Evolutionary conservation across 179 eudicot genomes (phyloP), one percentile per base, ranked within the genome.

Genomic region (Sideroxylon spinosum): DNA sequence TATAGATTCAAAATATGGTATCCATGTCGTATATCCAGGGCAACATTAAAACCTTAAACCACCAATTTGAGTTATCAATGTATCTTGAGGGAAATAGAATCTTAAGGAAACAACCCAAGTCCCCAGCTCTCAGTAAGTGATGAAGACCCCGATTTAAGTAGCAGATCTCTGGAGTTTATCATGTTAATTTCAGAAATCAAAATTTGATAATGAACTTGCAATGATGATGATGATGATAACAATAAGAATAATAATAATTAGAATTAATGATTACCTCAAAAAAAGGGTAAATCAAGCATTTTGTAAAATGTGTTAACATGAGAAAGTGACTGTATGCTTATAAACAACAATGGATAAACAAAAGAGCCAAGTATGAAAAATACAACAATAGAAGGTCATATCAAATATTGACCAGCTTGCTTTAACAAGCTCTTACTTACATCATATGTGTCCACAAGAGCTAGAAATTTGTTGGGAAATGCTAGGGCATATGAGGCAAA

Each of bases 401-500:
- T 20, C n/a, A 73, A 29, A 29, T 57, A 59, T 13, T 22, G 62
- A 62, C 61, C 57, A 52, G 44, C 32, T 57, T 29, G 2, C 57
- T 25, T 37, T 7, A 57, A 57, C 19, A 13, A 71, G 29, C 37
- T 76, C 49, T 13, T 71, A 83, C 98, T 89, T 90, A 93, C 98
- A 84, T 93, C 97, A 82, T 93, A 93, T 22, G 98, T 93, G 85
- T 93, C 97, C 76, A 93, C 98, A 67, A 93, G 92, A 77, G 97
- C 98, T 81, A 93, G 81, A 78, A 93, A 93, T 79, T 86, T 87
- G 59, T 80, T 83, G 7, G 97, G 98, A 77, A 93, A 93, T 50
- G 98, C 94, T 80, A 90, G 84, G 62, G 98, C 98, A 80, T 92
- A 92, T 26, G 98, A 92, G 53, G 89, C 86, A 82, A 93, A 93